Base-by-base conservation (phyloP, 805 yeast species). In the Debaryomyces tyrocola region DNA sequence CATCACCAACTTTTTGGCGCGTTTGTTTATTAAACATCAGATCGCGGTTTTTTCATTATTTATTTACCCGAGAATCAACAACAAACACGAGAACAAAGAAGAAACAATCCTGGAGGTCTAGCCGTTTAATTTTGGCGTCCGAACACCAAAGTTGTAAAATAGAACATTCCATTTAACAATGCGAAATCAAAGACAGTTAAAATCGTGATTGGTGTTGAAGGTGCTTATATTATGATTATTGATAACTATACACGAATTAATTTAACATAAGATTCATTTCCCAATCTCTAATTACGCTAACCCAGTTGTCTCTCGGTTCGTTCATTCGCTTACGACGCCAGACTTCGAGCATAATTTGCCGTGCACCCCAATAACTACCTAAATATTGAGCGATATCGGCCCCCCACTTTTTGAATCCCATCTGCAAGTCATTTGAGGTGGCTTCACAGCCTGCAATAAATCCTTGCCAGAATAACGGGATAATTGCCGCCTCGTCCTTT, bases 391-490 rank as follows among this genome's bases (percentile, higher is more conserved):
- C 78, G 38, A 80, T 80, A 47, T 79, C 79, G n/a, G 80, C 82
- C 9, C 83, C 84, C 95, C 96, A 89, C 47, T 74, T 71, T 57
- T 81, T 83, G 66, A 80, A 88, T 36, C 89, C 84, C 48, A 75
- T 66, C 52, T 87, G 92, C 33, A 84, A 64, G 31, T 71, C 73
- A 0, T 64, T 55, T 5, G 84, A 79, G 48, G 79, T 77, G 9
- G 90, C 85, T 50, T 87, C 90, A 57, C 94, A 85, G 0, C 95
- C 96, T 1, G 92, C 90, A 37, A 90, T 84, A 54, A 90, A 90
- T 0, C 94, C 95, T 58, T 87, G 92, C 94, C 96, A 90, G 55
- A 88, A 82, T 29, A 88, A 68, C 4, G 97, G 96, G 31, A 85
- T 80, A 42, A 82, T 81, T 17, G 85, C 77, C 1, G 84, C 82